Base-by-base conservation (phyloP, 495 filamentous ascomycete genomes). In the Daldinia loculata region DNA sequence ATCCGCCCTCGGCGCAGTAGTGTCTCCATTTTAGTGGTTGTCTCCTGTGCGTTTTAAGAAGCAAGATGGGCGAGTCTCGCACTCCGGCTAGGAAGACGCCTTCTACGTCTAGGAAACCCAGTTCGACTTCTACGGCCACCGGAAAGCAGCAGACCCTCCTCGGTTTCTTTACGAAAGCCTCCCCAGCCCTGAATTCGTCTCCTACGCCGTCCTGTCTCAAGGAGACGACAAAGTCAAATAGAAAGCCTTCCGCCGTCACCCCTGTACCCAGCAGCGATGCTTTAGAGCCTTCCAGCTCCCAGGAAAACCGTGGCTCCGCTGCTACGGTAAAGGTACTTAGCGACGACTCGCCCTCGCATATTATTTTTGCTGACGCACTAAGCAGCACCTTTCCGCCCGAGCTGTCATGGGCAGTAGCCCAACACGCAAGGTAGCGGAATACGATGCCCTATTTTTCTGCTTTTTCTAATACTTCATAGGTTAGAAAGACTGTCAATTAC, bases 231-330 rank as follows among this genome's bases (percentile, higher is more conserved):
- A 79, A 83, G 65, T 80, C 82, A 65, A 82, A 84, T 70, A 61
- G 70, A 22, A 79, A 75, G 76, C 83, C 68, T 77, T 81, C 78
- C 52, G 85, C 83, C 68, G 74, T 89, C 77, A 93, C 91, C 0
- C 92, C 93, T n/a, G 86, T 90, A 2, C 91, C 93, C 3, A 96
- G 91, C 80, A 95, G 92, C 77, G 93, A 94, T 76, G 80, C 87
- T 24, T 50, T 83, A 8, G 85, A 84, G 34, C 83, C 85, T 0
- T 81, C 84, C 0, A 89, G 87, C 74, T 89, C 88, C 2, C 84
- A 87, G 63, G 84, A 87, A 68, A 85, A 87, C 69, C 76, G 77
- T 64, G 74, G 77, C 50, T 71, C 67, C 7, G 78, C 77, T 56
- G 74, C 74, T 22, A 76, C 76, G 22, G 72, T 80, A 29, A 85